A percentile compares a stretch with the other conserved stretches of the same genome.
These are phyloP conservation scores for Eleusine indica DNA, from an alignment of 176 grass and related monocot species.

Conservation along the genomic window DNA sequence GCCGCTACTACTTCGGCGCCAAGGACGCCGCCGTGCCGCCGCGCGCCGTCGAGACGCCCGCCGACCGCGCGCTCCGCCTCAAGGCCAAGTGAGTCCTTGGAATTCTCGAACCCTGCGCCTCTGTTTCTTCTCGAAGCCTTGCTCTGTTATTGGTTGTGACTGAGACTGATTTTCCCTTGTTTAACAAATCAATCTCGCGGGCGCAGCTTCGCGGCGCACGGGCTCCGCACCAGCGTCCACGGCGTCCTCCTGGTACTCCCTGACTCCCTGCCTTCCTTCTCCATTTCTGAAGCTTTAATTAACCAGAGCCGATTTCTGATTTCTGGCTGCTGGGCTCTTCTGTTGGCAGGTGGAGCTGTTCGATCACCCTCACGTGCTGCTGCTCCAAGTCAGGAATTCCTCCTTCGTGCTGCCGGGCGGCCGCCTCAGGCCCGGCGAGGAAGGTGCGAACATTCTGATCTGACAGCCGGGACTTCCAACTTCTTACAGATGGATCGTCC, in stretches of 20 bases:
- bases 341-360: slow-evolving; percentile 55
- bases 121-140: background rate
- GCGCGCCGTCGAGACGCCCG: slow-evolving; percentile 33
- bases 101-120: background rate
- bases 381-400: slow-evolving; percentile 73
- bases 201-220: slow-evolving; percentile 56
- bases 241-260: slow-evolving; percentile 57
- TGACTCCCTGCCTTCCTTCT: background rate
- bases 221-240: slow-evolving; percentile 61
- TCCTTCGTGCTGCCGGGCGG: slow-evolving; percentile 63
- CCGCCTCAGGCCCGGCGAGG: slow-evolving; percentile 55
- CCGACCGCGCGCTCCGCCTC: slow-evolving; percentile 47
- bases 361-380: slow-evolving; percentile 60
- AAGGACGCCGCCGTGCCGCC: slow-evolving; percentile 20
- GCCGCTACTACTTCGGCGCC: slow-evolving; percentile 65
- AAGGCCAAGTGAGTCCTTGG: slow-evolving; percentile 44
- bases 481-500: background rate
- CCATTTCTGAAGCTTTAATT: background rate
- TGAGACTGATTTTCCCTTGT: background rate
- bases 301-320: background rate
- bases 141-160: background rate
- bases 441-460: slow-evolving; percentile 22
- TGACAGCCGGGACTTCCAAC: background rate
- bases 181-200: background rate
- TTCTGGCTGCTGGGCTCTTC: background rate